Conservation (phyloP, 2,329 filamentous ascomycete species). For the Cladosporium sp. region DNA sequence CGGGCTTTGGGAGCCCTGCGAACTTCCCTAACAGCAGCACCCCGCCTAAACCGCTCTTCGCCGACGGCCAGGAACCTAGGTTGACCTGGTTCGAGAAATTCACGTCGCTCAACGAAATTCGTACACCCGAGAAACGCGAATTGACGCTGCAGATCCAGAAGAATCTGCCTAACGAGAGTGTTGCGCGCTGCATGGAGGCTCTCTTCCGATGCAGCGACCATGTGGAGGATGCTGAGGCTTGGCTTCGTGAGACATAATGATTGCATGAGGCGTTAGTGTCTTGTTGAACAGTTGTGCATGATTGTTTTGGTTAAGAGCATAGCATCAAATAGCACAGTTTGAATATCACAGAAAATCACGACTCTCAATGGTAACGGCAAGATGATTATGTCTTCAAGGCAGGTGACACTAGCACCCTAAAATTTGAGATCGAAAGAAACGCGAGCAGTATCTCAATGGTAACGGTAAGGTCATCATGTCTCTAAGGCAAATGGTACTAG, state of each 20-base stretch:
- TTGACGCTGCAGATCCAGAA: neutral
- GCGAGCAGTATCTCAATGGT: too few species aligned
- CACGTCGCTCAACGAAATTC: neutral
- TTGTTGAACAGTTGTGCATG: too few species aligned
- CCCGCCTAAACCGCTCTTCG: neutral
- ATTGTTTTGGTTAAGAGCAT: neutral
- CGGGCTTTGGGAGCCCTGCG: neutral
- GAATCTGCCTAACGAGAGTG: neutral
- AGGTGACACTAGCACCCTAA: too few species aligned
- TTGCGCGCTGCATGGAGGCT: conserved; percentile 5
- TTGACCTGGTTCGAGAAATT: neutral
- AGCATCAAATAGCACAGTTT: neutral
- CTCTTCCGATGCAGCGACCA: neutral
- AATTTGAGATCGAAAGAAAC: too few species aligned
- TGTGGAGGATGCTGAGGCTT: neutral
- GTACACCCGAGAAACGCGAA: neutral
- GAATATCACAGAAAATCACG: neutral
- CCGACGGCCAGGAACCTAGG: neutral
- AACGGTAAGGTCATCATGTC: too few species aligned
- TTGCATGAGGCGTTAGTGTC: too few species aligned
- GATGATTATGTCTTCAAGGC: too few species aligned
- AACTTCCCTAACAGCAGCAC: neutral
- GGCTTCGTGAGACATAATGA: neutral
- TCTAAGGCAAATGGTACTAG: too few species aligned
- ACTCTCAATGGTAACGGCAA: too few species aligned